Percentiles rank a stretch among this genome's conserved stretches.
Evolutionary conservation across 768 basidiomycete genomes (phyloP).

Genomic region (Boletus pseudopeckii): DNA sequence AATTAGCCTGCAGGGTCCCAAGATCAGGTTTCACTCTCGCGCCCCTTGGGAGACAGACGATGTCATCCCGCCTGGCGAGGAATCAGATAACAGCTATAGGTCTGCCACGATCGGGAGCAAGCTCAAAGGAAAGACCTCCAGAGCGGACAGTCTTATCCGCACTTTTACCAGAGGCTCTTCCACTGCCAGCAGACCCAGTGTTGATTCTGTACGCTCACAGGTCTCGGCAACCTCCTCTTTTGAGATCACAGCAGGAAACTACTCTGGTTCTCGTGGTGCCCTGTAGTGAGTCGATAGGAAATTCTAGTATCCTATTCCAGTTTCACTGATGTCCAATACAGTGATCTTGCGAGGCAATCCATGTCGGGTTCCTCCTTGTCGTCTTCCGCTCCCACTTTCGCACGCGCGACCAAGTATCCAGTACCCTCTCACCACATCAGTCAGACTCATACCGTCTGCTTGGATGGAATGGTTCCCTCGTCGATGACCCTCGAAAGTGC

Average conservation of each 20-base stretch:
- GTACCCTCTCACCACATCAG: conserved; percentile 5
- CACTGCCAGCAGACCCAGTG: conserved; percentile 52
- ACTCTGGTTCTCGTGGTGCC: conserved; percentile 49
- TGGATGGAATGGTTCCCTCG: conserved; percentile 7
- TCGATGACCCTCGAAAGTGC: neutral
- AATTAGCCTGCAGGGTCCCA: conserved; percentile 77
- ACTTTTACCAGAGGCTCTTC: conserved; percentile 45
- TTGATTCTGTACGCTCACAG: conserved; percentile 57
- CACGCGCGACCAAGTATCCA: conserved; percentile 24
- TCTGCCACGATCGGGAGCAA: conserved; percentile 30
- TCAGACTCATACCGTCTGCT: conserved; percentile 6
- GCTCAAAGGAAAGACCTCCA: conserved; percentile 28
- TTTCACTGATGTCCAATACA: conserved; percentile 24
- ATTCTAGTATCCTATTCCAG: neutral
- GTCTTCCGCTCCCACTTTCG: conserved; percentile 26
- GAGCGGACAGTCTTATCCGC: conserved; percentile 40
- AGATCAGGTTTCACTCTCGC: conserved; percentile 76
- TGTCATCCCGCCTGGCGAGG: conserved; percentile 43
- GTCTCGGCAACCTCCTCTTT: conserved; percentile 53
- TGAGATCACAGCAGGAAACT: conserved; percentile 51
- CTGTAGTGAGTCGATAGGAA: conserved; percentile 49
- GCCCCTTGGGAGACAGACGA: conserved; percentile 79
- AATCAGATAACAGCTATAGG: conserved; percentile 38
- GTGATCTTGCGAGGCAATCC: conserved; percentile 59
- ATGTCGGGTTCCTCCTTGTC: conserved; percentile 54